phyloP scores from a whole-genome alignment of 164 flowering plant genomes.

The Cinnamomum chago region DNA sequence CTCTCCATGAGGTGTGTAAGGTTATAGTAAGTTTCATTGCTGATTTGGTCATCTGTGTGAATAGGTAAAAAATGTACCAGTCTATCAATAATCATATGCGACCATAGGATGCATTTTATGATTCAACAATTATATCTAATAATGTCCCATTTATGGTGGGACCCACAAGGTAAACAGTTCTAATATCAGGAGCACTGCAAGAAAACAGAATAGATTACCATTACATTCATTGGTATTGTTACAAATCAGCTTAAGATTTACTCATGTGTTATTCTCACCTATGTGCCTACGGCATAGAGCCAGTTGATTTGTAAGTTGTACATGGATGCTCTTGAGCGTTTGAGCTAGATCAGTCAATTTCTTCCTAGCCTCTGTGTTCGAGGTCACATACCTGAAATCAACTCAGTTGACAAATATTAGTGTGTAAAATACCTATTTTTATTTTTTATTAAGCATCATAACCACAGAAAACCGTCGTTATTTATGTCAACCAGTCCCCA shows the following conservation, averaged over 20 bases:
- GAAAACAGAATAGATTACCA: too few species aligned
- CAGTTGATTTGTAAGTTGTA: conserved; percentile 43
- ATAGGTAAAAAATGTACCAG: too few species aligned
- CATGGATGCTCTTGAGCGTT: conserved; percentile 45
- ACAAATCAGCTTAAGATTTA: not conserved
- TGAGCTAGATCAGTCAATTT: conserved; percentile 69
- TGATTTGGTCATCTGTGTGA: conserved; percentile 45
- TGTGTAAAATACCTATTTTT: too few species aligned
- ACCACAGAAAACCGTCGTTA: too few species aligned
- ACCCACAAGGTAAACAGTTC: too few species aligned
- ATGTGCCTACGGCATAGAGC: conserved; percentile 35
- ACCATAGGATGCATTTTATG: too few species aligned
- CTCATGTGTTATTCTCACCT: conserved; percentile 28
- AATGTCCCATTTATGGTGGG: too few species aligned
- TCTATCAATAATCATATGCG: too few species aligned
- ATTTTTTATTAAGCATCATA: too few species aligned
- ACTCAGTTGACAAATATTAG: not conserved
- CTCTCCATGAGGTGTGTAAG: conserved; percentile 40
- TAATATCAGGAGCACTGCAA: too few species aligned
- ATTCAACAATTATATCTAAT: too few species aligned
- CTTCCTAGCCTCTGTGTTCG: conserved; percentile 62
- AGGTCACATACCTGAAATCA: conserved; percentile 15
- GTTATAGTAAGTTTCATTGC: conserved; percentile 33
- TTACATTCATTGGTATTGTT: not conserved
- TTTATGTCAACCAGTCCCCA: too few species aligned